phyloP scores from a whole-genome alignment of 345 rosid genomes.

The Corchorus olitorius region DNA sequence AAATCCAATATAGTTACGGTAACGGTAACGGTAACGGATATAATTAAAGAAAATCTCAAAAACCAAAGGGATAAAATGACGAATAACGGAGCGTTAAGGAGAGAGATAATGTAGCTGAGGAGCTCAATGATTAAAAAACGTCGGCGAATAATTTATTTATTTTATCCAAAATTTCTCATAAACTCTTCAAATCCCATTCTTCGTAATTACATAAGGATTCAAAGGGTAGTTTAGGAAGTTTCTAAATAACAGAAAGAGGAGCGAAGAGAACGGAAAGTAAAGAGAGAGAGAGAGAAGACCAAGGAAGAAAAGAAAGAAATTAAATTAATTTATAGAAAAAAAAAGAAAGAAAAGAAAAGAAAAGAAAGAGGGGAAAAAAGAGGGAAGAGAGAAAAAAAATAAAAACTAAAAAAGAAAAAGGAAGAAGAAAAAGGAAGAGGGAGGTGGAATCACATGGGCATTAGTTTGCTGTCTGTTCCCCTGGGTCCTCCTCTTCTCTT shows the following conservation, averaged over 20 bases:
- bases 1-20: no score
- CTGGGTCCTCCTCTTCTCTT: conserved; percentile 29
- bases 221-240: conserved; percentile 17
- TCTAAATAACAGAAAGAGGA: neutral
- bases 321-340: conserved; percentile 10
- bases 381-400: conserved; percentile 33
- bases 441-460: conserved; percentile 60
- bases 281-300: conserved; percentile 35
- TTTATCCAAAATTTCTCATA: neutral
- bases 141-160: neutral
- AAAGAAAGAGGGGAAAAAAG: conserved; percentile 35
- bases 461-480: conserved; percentile 36
- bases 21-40: neutral
- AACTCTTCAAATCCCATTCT: neutral
- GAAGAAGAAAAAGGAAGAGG: conserved; percentile 2
- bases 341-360: conserved; percentile 16
- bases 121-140: conserved; percentile 7
- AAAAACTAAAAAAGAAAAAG: conserved; percentile 11
- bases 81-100: neutral
- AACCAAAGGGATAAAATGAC: neutral
- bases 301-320: conserved; percentile 38
- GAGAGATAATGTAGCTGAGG: no score
- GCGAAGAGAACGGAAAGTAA: conserved; percentile 21
- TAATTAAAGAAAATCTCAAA: neutral
- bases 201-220: neutral